Conservation (phyloP, 306 rosid species). For the Casuarina cunninghamiana region DNA sequence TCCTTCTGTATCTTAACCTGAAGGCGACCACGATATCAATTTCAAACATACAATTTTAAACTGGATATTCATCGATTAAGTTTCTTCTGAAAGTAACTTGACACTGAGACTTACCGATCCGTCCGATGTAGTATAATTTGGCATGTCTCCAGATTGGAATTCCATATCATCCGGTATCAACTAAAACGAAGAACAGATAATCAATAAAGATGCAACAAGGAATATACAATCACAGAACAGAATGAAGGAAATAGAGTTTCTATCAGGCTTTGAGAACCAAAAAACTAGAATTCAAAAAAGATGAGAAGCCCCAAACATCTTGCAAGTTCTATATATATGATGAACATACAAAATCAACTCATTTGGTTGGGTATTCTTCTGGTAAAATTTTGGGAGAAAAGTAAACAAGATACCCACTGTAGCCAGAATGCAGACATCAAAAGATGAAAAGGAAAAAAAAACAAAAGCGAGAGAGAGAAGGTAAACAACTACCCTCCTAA, state of each 20-base stretch:
- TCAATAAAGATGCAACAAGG: background rate
- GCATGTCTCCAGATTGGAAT: conserved; percentile 91
- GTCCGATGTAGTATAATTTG: conserved; percentile 94
- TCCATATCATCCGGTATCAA: conserved; percentile 99
- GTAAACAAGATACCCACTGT: background rate
- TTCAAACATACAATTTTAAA: conserved; percentile 5
- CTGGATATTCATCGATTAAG: conserved; percentile 1
- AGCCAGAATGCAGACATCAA: background rate
- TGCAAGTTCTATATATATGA: background rate
- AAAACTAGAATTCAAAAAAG: background rate
- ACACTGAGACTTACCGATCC: conserved; percentile 67
- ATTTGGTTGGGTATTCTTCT: background rate
- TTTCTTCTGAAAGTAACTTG: conserved; percentile 12
- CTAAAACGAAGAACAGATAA: conserved; percentile 34
- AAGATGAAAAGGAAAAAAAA: too few species aligned
- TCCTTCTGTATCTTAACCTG: conserved; percentile 98
- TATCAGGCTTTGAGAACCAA: background rate
- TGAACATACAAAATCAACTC: background rate
- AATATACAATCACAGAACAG: background rate
- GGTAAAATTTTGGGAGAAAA: background rate
- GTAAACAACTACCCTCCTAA: background rate
- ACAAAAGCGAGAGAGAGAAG: too few species aligned
- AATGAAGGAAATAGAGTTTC: background rate
- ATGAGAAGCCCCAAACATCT: background rate
- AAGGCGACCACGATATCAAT: conserved; percentile 29